These are phyloP conservation scores for Suillus tomentosus DNA, from an alignment of 768 basidiomycete species.

Conservation along the genomic window DNA sequence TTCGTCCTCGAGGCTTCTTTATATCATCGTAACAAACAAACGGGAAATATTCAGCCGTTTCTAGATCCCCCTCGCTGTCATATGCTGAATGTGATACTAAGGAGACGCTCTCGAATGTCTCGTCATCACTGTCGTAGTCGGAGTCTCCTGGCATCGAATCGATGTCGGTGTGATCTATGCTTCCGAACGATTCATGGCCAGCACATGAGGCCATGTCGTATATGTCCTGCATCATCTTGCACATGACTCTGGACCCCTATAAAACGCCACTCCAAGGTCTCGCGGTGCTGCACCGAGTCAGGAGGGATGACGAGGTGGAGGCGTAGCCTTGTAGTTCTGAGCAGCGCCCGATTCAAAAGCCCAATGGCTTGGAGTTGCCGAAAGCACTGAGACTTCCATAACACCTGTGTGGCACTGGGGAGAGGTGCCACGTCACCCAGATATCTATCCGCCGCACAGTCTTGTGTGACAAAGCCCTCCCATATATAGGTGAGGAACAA, in stretches of 20 bases:
- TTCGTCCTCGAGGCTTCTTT: neutral
- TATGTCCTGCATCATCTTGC: slow-evolving; percentile 6
- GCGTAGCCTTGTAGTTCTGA: neutral
- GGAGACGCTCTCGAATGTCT: neutral
- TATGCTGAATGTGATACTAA: slow-evolving; percentile 10
- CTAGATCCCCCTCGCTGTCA: slow-evolving; percentile 13
- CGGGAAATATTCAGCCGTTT: neutral
- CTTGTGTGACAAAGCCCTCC: neutral
- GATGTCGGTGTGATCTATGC: neutral
- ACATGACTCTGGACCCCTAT: slow-evolving; percentile 7
- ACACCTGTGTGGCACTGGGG: neutral
- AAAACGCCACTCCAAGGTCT: slow-evolving; percentile 5
- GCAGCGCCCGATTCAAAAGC: slow-evolving; percentile 8
- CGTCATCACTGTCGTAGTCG: neutral
- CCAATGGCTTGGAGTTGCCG: slow-evolving; percentile 6
- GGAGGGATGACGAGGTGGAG: slow-evolving; percentile 8
- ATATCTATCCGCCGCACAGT: slow-evolving; percentile 9
- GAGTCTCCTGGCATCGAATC: neutral
- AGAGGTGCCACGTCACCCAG: slow-evolving; percentile 7
- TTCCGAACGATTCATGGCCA: neutral
- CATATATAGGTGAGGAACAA: neutral
- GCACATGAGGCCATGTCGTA: slow-evolving; percentile 5
- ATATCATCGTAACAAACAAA: neutral
- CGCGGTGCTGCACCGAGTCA: neutral
- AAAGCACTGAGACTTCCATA: slow-evolving; percentile 9